Evolutionary conservation across 345 rosid genomes (phyloP), one percentile per base, ranked within the genome.

Genomic region (Lumnitzera racemosa): DNA sequence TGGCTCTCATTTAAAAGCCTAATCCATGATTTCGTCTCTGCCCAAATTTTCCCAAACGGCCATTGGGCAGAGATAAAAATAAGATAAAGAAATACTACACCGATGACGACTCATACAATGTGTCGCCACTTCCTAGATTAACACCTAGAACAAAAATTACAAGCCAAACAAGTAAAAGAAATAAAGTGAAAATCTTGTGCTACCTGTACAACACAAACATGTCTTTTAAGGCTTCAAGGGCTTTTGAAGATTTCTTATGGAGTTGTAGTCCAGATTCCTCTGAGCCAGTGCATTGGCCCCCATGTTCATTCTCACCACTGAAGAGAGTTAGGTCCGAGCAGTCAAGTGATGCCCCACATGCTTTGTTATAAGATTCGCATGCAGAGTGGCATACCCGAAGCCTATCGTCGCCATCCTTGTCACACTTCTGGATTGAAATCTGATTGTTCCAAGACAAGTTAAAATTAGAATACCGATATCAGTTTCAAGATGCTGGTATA

Each of bases 341-440:
- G 79, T 95, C 99, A 3, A 95, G 85, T 3, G 99, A 86, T 57
- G 99, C 99, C 50, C 99, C 97, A 65, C 99, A 94, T 0, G 96
- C 99, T 62, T 68, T 72, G 56, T 94, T 94, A 62, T 94, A 94
- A 0, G 99, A 88, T 55, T 84, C 83, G 29, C 99, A 94, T 17
- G 99, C 99, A 53, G 97, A 86, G 72, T 86, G 83, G 69, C 97
- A 94, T 43, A 94, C 97, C 24, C 99, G 80, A 13, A 90, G 85
- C 73, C 99, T 78, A 74, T 95, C 85, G 80, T 95, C 97, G 11
- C 97, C 96, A 59, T 95, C 96, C 53, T 67, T 78, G 57, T 95
- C 91, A 13, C 99, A 95, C 70, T 88, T 90, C 62, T 95, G 99
- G 83, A 95, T 95, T 0, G 99, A 95, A 70, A 95, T 95, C 99